phyloP scores from a whole-genome alignment of 2,329 filamentous ascomycete genomes.

The Xylariaceae sp. region DNA sequence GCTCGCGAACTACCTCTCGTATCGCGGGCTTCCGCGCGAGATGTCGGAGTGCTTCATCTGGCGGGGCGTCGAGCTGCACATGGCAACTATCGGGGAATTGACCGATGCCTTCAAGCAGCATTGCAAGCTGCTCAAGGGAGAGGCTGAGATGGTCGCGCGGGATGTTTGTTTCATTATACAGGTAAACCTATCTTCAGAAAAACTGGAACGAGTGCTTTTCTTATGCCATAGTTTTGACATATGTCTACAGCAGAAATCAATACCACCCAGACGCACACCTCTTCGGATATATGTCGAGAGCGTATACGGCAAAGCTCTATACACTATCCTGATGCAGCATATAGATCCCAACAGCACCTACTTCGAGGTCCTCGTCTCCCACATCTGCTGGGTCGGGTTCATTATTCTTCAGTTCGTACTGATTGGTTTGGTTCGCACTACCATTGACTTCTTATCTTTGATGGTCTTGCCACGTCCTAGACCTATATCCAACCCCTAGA shows the following conservation, averaged over 20 bases:
- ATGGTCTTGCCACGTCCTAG: too few species aligned
- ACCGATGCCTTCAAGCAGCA: slow-evolving; percentile 12
- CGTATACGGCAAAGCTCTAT: slow-evolving; percentile 8
- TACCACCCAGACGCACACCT: slow-evolving; percentile 8
- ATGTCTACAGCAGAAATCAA: slow-evolving; percentile 5
- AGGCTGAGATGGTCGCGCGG: slow-evolving; percentile 14
- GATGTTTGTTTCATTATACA: slow-evolving; percentile 16
- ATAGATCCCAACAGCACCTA: background rate
- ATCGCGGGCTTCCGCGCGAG: slow-evolving; percentile 11
- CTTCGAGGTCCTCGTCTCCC: background rate
- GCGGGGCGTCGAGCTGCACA: slow-evolving; percentile 14
- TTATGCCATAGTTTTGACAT: too few species aligned
- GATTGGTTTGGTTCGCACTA: too few species aligned
- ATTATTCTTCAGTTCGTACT: slow-evolving; percentile 4
- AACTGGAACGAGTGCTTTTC: background rate
- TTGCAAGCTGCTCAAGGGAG: slow-evolving; percentile 14
- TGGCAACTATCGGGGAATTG: slow-evolving; percentile 1
- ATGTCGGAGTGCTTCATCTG: slow-evolving; percentile 9
- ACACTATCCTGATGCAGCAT: slow-evolving; percentile 9
- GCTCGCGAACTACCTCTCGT: slow-evolving; percentile 12
- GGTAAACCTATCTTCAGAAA: slow-evolving; percentile 4
- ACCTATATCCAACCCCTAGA: too few species aligned
- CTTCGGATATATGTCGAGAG: slow-evolving; percentile 15
- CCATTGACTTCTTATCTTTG: too few species aligned
- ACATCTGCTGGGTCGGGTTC: slow-evolving; percentile 7